Percentiles rank a stretch among this genome's conserved stretches.
Conservation (phyloP, 495 filamentous ascomycete genomes). For the Penicillium chermesinum region DNA sequence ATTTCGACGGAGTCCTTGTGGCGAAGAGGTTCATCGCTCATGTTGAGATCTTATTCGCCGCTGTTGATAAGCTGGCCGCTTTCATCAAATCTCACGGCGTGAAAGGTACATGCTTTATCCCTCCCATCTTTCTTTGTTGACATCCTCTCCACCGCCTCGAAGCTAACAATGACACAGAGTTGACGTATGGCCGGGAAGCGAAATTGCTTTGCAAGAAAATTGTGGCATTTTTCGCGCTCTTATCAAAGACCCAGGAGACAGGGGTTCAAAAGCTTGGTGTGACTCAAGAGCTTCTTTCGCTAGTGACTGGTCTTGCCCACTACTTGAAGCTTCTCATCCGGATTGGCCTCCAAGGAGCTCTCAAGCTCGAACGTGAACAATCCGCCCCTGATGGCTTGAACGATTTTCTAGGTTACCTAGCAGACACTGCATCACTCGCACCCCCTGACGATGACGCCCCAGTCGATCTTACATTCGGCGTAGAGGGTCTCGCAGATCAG, state of each 20-base stretch:
- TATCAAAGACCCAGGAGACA: conserved; percentile 90
- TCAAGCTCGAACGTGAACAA: conserved; percentile 85
- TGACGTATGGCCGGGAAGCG: conserved; percentile 89
- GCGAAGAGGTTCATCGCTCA: conserved; percentile 97
- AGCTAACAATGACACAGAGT: conserved; percentile 34
- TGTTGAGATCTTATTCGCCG: conserved; percentile 86
- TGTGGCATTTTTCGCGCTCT: conserved; percentile 90
- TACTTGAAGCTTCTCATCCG: conserved; percentile 97
- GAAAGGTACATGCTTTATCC: conserved; percentile 55
- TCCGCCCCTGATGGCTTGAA: conserved; percentile 67
- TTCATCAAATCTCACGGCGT: conserved; percentile 63
- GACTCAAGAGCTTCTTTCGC: conserved; percentile 89
- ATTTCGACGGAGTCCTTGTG: conserved; percentile 89
- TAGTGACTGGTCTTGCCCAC: conserved; percentile 95
- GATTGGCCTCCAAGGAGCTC: conserved; percentile 88
- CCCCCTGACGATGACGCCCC: conserved; percentile 55
- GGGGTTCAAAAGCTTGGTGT: conserved; percentile 84
- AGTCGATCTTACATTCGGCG: conserved; percentile 67
- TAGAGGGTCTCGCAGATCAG: conserved; percentile 66
- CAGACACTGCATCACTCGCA: conserved; percentile 64
- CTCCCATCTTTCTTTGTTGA: too few species aligned
- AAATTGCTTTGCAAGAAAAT: conserved; percentile 99
- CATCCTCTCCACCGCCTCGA: too few species aligned
- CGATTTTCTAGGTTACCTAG: conserved; percentile 75
- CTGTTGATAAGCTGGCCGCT: conserved; percentile 76